Evolutionary conservation across 305 asterid species (phyloP).

Genomic region (Fraxinus sp.): DNA sequence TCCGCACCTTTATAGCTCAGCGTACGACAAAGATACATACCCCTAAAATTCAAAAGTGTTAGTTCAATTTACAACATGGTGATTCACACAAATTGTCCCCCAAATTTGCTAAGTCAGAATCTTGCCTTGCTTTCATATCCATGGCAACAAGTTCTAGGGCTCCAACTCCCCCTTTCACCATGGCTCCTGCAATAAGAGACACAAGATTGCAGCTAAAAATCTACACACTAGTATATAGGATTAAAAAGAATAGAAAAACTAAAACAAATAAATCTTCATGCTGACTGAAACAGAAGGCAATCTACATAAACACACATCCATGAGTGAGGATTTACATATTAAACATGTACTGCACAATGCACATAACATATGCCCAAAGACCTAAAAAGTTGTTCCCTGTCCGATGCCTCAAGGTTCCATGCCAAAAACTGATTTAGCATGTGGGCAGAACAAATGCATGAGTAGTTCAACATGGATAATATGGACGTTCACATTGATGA

Average conservation of each 20-base stretch:
- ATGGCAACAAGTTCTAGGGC: constrained; percentile 99
- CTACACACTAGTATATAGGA: constrained; percentile 3
- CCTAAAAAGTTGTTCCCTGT: constrained; percentile 10
- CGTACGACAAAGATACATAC: constrained; percentile 99
- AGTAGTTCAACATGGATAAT: constrained; percentile 18
- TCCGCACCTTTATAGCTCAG: constrained; percentile 96
- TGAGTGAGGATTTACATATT: neutral
- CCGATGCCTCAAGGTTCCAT: constrained; percentile 5
- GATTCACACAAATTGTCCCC: constrained; percentile 16
- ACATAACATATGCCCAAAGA: constrained; percentile 19
- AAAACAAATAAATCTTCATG: neutral
- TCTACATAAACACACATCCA: constrained; percentile 9
- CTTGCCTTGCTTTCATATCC: constrained; percentile 99
- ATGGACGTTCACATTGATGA: constrained; percentile 11
- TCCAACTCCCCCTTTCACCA: constrained; percentile 99
- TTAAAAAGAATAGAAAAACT: constrained; percentile 2
- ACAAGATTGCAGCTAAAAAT: constrained; percentile 17
- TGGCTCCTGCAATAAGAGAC: constrained; percentile 55
- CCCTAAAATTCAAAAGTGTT: constrained; percentile 48
- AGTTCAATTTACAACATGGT: constrained; percentile 27
- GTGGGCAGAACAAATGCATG: constrained; percentile 12
- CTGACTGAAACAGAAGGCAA: neutral
- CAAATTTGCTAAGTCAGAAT: constrained; percentile 34
- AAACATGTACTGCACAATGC: neutral
- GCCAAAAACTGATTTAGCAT: neutral